Evolutionary conservation across 441 rosid species (phyloP).

Genomic region (Erodium texanum): DNA sequence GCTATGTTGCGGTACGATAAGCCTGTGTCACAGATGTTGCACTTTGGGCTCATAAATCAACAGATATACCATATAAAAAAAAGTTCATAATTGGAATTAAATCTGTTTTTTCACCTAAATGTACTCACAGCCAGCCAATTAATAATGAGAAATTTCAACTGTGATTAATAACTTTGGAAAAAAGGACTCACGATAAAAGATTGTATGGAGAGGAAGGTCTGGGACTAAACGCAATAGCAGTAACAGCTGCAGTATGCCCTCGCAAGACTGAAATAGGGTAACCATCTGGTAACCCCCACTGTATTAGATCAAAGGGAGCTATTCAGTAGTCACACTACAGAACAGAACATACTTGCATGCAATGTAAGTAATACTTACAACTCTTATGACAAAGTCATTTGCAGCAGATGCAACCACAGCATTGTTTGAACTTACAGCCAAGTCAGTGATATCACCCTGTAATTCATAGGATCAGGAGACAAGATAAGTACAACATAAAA

Average conservation of each 20-base stretch:
- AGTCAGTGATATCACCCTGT: constrained; percentile 98
- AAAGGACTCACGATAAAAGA: constrained; percentile 85
- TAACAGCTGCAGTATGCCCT: constrained; percentile 94
- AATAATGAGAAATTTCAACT: constrained; percentile 12
- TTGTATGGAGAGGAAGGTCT: constrained; percentile 69
- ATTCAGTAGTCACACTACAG: constrained; percentile 14
- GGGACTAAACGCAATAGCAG: constrained; percentile 97
- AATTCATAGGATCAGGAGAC: constrained; percentile 24
- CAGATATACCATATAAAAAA: constrained; percentile 13
- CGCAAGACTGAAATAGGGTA: constrained; percentile 81
- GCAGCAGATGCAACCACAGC: constrained; percentile 91
- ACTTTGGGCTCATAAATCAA: constrained; percentile 1
- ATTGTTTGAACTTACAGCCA: constrained; percentile 97
- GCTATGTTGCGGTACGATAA: constrained; percentile 12
- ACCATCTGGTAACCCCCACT: constrained; percentile 99
- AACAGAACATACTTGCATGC: constrained; percentile 12
- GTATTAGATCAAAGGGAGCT: constrained; percentile 28
- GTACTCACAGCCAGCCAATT: constrained; percentile 11
- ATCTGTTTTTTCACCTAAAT: constrained; percentile 4
- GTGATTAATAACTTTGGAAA: constrained; percentile 18
- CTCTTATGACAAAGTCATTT: constrained; percentile 89
- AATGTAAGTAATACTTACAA: constrained; percentile 48
- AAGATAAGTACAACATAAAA: constrained; percentile 15
- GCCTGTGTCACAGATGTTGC: constrained; percentile 10
- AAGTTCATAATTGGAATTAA: constrained; percentile 12